Percentiles rank a stretch among this genome's conserved stretches.
These are phyloP conservation scores for Penicillium cinerascens DNA, from an alignment of 495 filamentous ascomycete species.

Conservation along the genomic window DNA sequence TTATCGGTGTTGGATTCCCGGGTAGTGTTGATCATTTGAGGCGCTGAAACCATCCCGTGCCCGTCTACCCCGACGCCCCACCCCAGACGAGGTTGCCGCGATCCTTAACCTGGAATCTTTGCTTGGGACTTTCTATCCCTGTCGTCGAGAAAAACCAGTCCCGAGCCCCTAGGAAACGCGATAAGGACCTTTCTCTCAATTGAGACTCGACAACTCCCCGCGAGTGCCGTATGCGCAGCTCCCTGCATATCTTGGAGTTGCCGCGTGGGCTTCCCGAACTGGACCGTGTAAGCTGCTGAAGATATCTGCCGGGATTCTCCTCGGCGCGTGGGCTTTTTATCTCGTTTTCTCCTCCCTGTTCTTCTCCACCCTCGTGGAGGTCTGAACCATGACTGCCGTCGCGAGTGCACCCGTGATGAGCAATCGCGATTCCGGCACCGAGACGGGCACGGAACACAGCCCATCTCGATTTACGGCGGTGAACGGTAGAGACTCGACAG, in stretches of 20 bases:
- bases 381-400: conserved; percentile 41
- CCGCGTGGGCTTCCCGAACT: background rate
- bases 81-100: conserved; percentile 22
- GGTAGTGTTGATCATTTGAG: background rate
- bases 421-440: conserved; percentile 35
- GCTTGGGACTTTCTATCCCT: background rate
- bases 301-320: background rate
- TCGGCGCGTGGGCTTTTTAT: background rate
- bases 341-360: background rate
- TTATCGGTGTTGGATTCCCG: background rate
- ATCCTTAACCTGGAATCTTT: background rate
- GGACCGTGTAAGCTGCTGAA: background rate
- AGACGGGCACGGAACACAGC: conserved; percentile 43
- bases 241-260: background rate
- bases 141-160: background rate
- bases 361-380: conserved; percentile 1
- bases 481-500: conserved; percentile 41
- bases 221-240: background rate
- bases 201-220: background rate
- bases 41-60: conserved; percentile 6
- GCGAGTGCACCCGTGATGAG: conserved; percentile 38
- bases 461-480: conserved; percentile 54
- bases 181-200: background rate
- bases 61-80: conserved; percentile 13
- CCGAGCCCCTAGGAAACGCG: background rate